phyloP scores from a whole-genome alignment of 148 eudicot genomes.

The Linanthus parryae region DNA sequence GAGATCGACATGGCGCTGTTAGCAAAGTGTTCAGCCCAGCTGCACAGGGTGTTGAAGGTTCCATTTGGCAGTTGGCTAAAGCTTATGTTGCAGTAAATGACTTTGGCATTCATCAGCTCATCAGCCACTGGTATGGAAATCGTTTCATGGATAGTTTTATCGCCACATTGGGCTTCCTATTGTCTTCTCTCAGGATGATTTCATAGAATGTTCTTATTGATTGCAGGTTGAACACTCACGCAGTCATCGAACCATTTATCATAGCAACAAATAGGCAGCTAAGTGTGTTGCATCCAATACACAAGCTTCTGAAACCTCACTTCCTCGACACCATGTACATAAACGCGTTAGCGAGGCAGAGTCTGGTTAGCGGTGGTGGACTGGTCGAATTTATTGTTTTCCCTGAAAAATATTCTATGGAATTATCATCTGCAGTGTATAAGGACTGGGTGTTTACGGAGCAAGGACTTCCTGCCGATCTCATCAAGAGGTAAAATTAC shows the following conservation, averaged over 20 bases:
- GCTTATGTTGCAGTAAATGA: too few species aligned
- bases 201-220: neutral
- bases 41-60: conserved; percentile 19
- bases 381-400: conserved; percentile 10
- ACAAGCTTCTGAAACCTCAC: conserved; percentile 23
- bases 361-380: conserved; percentile 12
- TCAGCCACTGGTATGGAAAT: conserved; percentile 33
- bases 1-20: conserved; percentile 9
- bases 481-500: conserved; percentile 19
- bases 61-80: conserved; percentile 34
- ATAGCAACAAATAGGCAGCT: conserved; percentile 18
- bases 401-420: conserved; percentile 7
- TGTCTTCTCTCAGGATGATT: too few species aligned
- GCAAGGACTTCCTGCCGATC: conserved; percentile 17
- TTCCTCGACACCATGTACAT: conserved; percentile 16
- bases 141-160: too few species aligned
- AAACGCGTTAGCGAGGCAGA: conserved; percentile 16
- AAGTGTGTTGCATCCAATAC: conserved; percentile 18
- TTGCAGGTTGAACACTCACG: conserved; percentile 33
- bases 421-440: conserved; percentile 9
- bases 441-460: conserved; percentile 18
- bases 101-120: conserved; percentile 28
- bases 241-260: conserved; percentile 27
- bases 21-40: conserved; percentile 20
- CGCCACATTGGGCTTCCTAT: too few species aligned